Evolutionary conservation across 2,329 filamentous ascomycete species (phyloP).

Genomic region (Apiospora marii): DNA sequence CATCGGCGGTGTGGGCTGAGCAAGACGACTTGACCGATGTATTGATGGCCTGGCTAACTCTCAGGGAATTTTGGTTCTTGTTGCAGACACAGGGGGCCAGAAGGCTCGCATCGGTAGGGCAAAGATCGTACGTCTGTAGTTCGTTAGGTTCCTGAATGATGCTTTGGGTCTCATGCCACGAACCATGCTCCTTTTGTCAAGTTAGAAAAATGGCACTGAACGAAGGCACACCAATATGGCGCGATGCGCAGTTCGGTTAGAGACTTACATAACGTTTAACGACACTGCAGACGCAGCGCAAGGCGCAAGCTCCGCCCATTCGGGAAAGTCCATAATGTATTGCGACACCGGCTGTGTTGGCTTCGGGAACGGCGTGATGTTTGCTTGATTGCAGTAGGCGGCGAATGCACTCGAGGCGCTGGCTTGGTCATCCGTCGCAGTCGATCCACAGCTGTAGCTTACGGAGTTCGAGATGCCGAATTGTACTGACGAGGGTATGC

Average conservation of each 20-base stretch:
- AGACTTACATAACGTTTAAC: constrained; percentile 48
- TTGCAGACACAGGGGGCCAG: constrained; percentile 60
- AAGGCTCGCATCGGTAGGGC: constrained; percentile 49
- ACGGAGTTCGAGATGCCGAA: constrained; percentile 50
- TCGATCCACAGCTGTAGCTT: constrained; percentile 52
- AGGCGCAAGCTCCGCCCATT: constrained; percentile 50
- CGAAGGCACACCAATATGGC: no score
- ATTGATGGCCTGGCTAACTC: constrained; percentile 52
- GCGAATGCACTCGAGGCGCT: constrained; percentile 55
- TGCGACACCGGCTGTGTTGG: constrained; percentile 53
- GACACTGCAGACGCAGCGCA: constrained; percentile 51
- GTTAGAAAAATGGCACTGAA: constrained; percentile 7
- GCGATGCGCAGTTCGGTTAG: not conserved
- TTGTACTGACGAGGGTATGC: constrained; percentile 48
- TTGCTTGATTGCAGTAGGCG: constrained; percentile 57
- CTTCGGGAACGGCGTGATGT: constrained; percentile 48
- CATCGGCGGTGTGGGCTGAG: constrained; percentile 54
- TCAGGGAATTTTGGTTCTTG: constrained; percentile 57
- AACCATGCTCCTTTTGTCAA: constrained; percentile 41
- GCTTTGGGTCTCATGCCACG: constrained; percentile 28
- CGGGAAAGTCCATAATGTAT: constrained; percentile 60
- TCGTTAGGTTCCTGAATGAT: constrained; percentile 25
- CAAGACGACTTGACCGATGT: constrained; percentile 53
- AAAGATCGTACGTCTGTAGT: constrained; percentile 44
- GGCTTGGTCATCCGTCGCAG: constrained; percentile 56